A percentile compares a stretch with the other conserved stretches of the same genome.
phyloP scores from a whole-genome alignment of 495 filamentous ascomycete genomes.

The Podospora appendiculata region DNA sequence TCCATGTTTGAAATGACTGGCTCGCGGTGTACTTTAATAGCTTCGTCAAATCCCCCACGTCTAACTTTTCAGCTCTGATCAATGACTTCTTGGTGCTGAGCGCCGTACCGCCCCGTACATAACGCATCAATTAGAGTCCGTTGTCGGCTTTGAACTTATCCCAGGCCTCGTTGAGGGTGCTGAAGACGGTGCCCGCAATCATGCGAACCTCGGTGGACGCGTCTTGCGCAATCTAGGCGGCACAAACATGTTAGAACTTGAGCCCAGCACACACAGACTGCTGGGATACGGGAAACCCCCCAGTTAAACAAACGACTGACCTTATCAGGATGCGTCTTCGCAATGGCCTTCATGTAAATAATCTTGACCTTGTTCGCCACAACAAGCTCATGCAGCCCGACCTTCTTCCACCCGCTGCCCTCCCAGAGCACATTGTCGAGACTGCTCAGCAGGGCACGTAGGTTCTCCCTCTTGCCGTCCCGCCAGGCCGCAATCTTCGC shows the following conservation, averaged over 20 bases:
- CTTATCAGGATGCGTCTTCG: conserved; percentile 97
- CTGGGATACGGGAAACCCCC: no score
- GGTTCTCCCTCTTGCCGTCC: conserved; percentile 82
- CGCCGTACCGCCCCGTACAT: no score
- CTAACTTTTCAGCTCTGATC: no score
- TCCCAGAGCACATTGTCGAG: conserved; percentile 88
- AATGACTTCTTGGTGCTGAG: no score
- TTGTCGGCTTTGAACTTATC: conserved; percentile 96
- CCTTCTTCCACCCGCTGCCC: conserved; percentile 90
- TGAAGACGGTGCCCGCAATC: conserved; percentile 86
- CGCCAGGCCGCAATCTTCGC: conserved; percentile 70
- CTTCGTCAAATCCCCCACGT: no score
- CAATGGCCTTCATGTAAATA: conserved; percentile 97
- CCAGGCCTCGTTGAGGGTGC: conserved; percentile 93
- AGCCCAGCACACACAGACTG: not conserved
- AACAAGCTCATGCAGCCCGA: conserved; percentile 85
- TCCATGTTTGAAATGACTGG: no score
- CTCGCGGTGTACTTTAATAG: no score
- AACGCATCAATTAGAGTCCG: conserved; percentile 43
- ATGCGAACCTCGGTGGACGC: conserved; percentile 92
- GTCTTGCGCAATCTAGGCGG: conserved; percentile 64
- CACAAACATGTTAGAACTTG: not conserved
- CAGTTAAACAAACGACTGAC: conserved; percentile 43
- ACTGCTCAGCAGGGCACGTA: conserved; percentile 81
- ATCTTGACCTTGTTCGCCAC: conserved; percentile 91